Evolutionary conservation across 345 rosid species (phyloP), one percentile per base, ranked within the genome.

Genomic region (Alliaria petiolata): DNA sequence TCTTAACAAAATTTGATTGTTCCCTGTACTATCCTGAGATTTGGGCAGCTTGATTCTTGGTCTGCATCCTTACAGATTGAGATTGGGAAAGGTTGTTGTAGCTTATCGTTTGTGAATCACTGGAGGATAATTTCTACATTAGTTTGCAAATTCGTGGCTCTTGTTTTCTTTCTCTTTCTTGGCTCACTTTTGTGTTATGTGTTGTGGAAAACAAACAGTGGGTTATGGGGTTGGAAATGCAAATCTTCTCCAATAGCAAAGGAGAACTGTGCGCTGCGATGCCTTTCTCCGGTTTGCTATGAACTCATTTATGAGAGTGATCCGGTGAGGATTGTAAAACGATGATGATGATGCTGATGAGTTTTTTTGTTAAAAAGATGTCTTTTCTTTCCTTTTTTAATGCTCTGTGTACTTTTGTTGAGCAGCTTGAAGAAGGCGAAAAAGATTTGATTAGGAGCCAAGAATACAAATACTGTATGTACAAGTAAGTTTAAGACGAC

Each of bases 381-480:
- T 54, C 9, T 28, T 0, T 38, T 57, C 3, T 38, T 16, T 51
- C 62, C 19, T 54, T 2, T 30, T 10, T 34, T 70, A 17, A 42
- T 11, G 39, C 39, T 35, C 58, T 51, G 16, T 54, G 58, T 65
- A 19, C 8, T 40, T 33, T 77, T 67, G n/a, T 8, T 53, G 5
- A 43, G 55, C 77, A 89, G 97, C 95, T 88, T 74, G 92, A 90
- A 83, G 95, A 90, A 73, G 97, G 95, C 3, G 97, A 88, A 74
- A 88, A 86, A 46, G 92, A 90, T 82, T 77, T 78, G 75, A 44
- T 76, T 44, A 79, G 97, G 68, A 78, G 90, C 78, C 95, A 90
- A 79, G 97, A 90, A 51, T 90, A 80, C 80, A 88, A 84, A 79
- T 90, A 86, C 59, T 90, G 97, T 70, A 76, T 90, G 90, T 83